Percentiles rank a stretch among this genome's conserved stretches.
Evolutionary conservation across 2,329 filamentous ascomycete genomes (phyloP).

Genomic region (Fusarium mexicanum): DNA sequence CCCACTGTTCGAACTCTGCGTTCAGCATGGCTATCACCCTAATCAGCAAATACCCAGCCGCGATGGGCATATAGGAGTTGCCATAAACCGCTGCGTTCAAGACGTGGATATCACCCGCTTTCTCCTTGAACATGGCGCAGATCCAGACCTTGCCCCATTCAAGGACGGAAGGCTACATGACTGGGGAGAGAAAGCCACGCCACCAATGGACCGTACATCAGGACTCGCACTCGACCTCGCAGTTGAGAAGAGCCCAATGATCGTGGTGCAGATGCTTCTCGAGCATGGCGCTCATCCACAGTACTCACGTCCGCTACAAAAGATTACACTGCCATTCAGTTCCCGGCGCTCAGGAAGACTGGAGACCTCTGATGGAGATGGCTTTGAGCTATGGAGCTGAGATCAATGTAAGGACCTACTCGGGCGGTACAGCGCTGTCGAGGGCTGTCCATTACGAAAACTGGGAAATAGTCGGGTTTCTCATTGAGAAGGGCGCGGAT

Average conservation of each 20-base stretch:
- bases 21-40: not conserved
- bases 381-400: not conserved
- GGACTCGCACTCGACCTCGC: not conserved
- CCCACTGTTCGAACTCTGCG: not conserved
- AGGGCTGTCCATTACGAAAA: not conserved
- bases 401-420: not conserved
- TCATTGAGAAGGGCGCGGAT: not conserved
- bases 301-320: not conserved
- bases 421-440: not conserved
- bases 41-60: not conserved
- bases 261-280: not conserved
- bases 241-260: not conserved
- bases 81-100: not conserved
- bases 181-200: not conserved
- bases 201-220: not conserved
- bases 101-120: not conserved
- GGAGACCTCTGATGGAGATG: not conserved
- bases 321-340: not conserved
- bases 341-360: not conserved
- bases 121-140: not conserved
- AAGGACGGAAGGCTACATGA: not conserved
- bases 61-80: not conserved
- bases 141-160: not conserved
- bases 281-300: not conserved
- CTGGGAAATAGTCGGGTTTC: not conserved